Evolutionary conservation across 805 yeast genomes (phyloP), one percentile per base, ranked within the genome.

Genomic region (Myxozyma udenii): DNA sequence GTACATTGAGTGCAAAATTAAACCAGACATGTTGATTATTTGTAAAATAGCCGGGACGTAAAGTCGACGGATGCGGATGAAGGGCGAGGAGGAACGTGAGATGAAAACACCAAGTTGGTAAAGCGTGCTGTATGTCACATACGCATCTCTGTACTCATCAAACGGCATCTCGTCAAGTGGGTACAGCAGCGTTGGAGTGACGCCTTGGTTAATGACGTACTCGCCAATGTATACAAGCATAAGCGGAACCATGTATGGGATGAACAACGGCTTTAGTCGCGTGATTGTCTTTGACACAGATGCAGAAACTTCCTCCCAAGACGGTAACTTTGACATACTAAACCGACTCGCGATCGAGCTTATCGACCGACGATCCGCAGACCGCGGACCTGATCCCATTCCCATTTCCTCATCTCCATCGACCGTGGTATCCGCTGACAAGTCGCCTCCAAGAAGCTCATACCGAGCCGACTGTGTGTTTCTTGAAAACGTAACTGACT

Each of bases 31-130:
- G 66, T 90, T 91, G 26, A 79, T 11, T 5, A 74, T 63, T 68
- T 91, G 98, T 37, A 91, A 71, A 0, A 76, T 26, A 0, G 95
- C 77, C 5, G 89, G 78, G 18, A 79, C 37, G 66, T 83, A 82
- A 4, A 91, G 71, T 6, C 74, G 71, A 46, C 68, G 73, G 35
- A 90, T 67, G 42, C 95, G 72, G 23, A 86, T 61, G 50, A 83
- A 72, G 2, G 81, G 73, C 0, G 87, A 83, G 1, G 96, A 87
- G 0, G 97, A 87, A 51, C 98, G 74, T 2, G 97, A 88, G 1
- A 91, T 77, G 63, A 91, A 89, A 0, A 91, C 98, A 6, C 98
- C 98, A 2, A 88, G 56, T 66, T 91, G 98, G 62, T 91, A 91
- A 3, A 90, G 67, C 2, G 95, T 84, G 5, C 96, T 95, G 64